Evolutionary conservation across 1,284 basidiomycete genomes (phyloP).

Genomic region (Ceratorhiza oryzae-sativae): DNA sequence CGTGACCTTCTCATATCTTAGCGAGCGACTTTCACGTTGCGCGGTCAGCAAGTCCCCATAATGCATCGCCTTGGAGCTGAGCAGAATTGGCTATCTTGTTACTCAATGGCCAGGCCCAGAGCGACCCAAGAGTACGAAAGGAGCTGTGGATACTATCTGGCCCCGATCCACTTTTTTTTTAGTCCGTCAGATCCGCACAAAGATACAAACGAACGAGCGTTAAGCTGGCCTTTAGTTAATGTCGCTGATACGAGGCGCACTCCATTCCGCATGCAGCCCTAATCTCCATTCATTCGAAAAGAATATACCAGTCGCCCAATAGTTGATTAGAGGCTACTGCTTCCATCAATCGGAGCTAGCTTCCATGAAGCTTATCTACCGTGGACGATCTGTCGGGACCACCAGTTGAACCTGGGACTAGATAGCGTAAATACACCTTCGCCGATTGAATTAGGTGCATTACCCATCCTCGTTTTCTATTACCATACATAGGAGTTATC

Average conservation of each 20-base stretch:
- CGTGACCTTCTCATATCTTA: background rate
- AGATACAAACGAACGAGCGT: background rate
- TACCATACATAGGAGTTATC: too few relatives aligned
- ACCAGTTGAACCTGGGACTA: constrained; percentile 1
- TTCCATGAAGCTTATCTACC: constrained; percentile 5
- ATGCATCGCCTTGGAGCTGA: background rate
- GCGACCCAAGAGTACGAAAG: background rate
- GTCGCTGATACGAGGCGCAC: background rate
- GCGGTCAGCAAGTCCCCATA: background rate
- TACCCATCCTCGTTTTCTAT: too few relatives aligned
- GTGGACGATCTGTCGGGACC: constrained; percentile 8
- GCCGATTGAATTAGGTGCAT: too few relatives aligned
- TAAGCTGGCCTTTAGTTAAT: background rate
- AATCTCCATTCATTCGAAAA: background rate
- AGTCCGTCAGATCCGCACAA: background rate
- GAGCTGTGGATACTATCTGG: background rate
- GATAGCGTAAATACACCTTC: too few relatives aligned
- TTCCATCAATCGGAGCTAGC: constrained; percentile 19
- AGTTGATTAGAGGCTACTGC: background rate
- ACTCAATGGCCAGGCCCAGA: background rate
- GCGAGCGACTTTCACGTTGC: background rate
- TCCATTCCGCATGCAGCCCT: background rate
- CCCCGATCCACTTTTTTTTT: background rate
- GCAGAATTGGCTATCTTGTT: background rate
- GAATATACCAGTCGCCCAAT: background rate